Base-by-base conservation (phyloP, 2,329 filamentous ascomycete species). In the Talaromyces verruculosus region DNA sequence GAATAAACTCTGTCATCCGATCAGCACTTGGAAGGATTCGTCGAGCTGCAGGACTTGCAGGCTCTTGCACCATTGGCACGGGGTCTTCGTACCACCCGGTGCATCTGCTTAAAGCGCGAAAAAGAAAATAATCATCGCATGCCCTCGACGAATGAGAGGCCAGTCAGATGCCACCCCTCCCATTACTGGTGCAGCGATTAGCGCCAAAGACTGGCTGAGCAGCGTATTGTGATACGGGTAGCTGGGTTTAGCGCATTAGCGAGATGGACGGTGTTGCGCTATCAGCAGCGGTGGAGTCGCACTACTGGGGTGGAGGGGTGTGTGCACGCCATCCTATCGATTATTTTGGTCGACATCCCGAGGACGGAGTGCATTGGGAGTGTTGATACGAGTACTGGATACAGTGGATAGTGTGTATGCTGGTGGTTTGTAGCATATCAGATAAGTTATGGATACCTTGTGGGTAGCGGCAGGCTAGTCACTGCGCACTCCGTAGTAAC, bases 11-110 rank as follows among this genome's bases (percentile, higher is more conserved):
- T 35, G 51, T 57, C 51, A 57, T 57, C 51, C 17, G 59, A 49
- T 61, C 59, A 61, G 30, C 43, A 47, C 37, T 30, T 53, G 25
- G 58, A 30, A 61, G 58, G 58, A 61, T 61, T 43, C 58, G 41
- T 43, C 28, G 58, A 61, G 58, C 28, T 47, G 58, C 58, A 61
- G 58, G 13, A 35, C 25, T 30, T 47, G 45, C 22, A 28, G 22
- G 45, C 22, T 49, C 43, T 25, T 49, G 51, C 30, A 55, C 51
- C 53, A 57, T n/a, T 37, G 53, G 53, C 59, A 61, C 59, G 59
- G 59, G 59, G 59, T 37, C 43, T 61, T 25, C 53, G 33, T 39
- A n/a, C n/a, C n/a, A n/a, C n/a, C 4, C 17, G 25, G 53, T 57
- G 49, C 49, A 30, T 53, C 49, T 53, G 49, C 25, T 33, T 17